Conservation (phyloP, 768 basidiomycete genomes). For the Mycena crocata region DNA sequence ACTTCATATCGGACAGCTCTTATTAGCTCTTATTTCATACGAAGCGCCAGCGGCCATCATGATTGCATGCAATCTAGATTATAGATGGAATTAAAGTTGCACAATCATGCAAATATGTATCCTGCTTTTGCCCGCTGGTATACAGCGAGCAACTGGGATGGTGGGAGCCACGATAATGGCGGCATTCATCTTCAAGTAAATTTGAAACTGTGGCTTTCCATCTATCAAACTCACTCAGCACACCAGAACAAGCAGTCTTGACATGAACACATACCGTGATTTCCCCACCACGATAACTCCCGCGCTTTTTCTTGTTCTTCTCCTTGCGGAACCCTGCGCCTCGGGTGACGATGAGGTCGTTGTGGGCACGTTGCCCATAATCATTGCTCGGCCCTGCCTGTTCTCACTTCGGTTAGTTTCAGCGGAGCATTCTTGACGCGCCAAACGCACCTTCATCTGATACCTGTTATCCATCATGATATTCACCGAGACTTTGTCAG, state of each 20-base stretch:
- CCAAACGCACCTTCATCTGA: slow-evolving; percentile 75
- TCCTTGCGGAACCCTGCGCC: slow-evolving; percentile 97
- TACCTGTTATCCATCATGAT: slow-evolving; percentile 79
- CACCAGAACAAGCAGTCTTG: slow-evolving; percentile 6
- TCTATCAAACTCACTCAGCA: slow-evolving; percentile 50
- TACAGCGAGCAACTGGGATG: neutral
- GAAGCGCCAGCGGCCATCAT: neutral
- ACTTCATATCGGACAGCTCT: too few species aligned
- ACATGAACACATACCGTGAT: slow-evolving; percentile 78
- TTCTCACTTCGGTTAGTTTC: neutral
- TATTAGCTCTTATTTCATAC: too few species aligned
- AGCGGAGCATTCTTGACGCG: slow-evolving; percentile 5
- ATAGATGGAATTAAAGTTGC: too few species aligned
- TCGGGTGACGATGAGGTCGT: slow-evolving; percentile 91
- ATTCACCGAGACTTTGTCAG: slow-evolving; percentile 60
- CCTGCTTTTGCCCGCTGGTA: too few species aligned
- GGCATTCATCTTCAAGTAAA: slow-evolving; percentile 62
- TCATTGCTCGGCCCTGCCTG: slow-evolving; percentile 78
- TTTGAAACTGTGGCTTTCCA: slow-evolving; percentile 90
- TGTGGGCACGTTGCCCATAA: slow-evolving; percentile 88
- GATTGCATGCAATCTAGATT: neutral
- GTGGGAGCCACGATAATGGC: neutral
- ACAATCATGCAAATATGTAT: too few species aligned
- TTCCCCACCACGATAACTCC: slow-evolving; percentile 93
- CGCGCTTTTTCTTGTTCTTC: slow-evolving; percentile 99